phyloP scores from a whole-genome alignment of 2,329 filamentous ascomycete genomes.

The Cordyceps farinosa region DNA sequence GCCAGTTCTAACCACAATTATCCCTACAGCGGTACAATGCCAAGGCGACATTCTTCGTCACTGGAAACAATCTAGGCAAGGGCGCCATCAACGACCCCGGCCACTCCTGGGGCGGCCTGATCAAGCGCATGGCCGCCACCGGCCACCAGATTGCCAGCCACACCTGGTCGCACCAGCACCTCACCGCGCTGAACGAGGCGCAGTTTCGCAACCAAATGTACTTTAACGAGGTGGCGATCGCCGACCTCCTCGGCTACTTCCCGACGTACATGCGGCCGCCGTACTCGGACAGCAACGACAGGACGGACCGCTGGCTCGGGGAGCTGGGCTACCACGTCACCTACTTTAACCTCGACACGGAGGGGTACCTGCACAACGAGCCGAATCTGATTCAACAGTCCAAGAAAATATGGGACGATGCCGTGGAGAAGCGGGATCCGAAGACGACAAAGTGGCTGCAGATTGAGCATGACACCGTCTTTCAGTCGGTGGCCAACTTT shows the following conservation, averaged over 20 bases:
- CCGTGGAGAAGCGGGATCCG: constrained; percentile 33
- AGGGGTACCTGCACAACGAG: constrained; percentile 53
- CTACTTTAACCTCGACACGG: constrained; percentile 59
- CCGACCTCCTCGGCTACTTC: constrained; percentile 38
- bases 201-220: constrained; percentile 39
- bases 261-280: constrained; percentile 45
- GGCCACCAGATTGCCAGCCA: constrained; percentile 60
- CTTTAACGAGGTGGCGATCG: constrained; percentile 41
- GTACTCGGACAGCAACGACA: constrained; percentile 42
- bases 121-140: constrained; percentile 45
- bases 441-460: constrained; percentile 41
- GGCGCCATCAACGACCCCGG: constrained; percentile 39
- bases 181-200: constrained; percentile 33
- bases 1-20: neutral
- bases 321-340: constrained; percentile 54
- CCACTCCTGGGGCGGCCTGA: constrained; percentile 33
- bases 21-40: constrained; percentile 29
- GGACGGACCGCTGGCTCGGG: constrained; percentile 37
- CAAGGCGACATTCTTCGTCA: constrained; percentile 39
- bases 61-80: constrained; percentile 36
- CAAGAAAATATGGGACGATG: constrained; percentile 37
- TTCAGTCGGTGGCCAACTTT: constrained; percentile 43
- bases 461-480: constrained; percentile 51
- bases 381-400: constrained; percentile 45
- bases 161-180: constrained; percentile 45